A percentile compares a stretch with the other conserved stretches of the same genome.
phyloP scores from a whole-genome alignment of 352 stramenopile genomes.

The Achlya hypogyna region DNA sequence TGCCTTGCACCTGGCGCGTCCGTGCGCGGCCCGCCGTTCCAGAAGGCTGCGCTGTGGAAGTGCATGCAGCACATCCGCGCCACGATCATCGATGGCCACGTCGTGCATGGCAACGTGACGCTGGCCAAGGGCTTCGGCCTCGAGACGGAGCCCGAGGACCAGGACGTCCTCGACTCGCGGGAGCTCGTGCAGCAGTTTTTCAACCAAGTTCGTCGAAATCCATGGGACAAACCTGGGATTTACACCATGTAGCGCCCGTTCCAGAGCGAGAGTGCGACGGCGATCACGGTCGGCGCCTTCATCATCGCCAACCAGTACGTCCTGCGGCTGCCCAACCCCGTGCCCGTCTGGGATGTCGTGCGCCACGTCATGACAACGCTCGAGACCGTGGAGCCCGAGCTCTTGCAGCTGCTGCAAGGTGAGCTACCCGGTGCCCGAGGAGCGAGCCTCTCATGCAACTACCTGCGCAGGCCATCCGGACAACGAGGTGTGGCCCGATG shows the following conservation, averaged over 20 bases:
- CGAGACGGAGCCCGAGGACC: constrained; percentile 65
- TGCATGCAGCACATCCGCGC: constrained; percentile 49
- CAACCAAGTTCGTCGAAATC: constrained; percentile 26
- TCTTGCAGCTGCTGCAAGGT: constrained; percentile 41
- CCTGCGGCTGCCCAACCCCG: constrained; percentile 29
- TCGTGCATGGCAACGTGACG: constrained; percentile 51
- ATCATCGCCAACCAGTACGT: constrained; percentile 47
- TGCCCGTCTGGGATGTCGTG: constrained; percentile 47
- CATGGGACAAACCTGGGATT: neutral
- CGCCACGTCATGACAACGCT: constrained; percentile 27
- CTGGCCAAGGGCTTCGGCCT: constrained; percentile 51
- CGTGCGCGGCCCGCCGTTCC: constrained; percentile 62
- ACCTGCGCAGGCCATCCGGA: constrained; percentile 25
- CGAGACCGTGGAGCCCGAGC: constrained; percentile 32
- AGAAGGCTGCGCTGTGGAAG: constrained; percentile 61
- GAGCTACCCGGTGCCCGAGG: neutral
- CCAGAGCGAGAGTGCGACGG: constrained; percentile 14
- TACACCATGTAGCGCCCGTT: constrained; percentile 2
- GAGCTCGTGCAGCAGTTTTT: constrained; percentile 71
- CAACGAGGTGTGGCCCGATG: constrained; percentile 43
- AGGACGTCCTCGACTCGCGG: constrained; percentile 58
- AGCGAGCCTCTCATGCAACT: too few relatives aligned
- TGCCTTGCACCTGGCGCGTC: constrained; percentile 50
- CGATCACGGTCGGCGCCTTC: constrained; percentile 47
- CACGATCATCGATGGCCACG: constrained; percentile 49